These are phyloP conservation scores for Phytopythium cucurbitacearum DNA, from an alignment of 352 stramenopile genomes.

Conservation along the genomic window DNA sequence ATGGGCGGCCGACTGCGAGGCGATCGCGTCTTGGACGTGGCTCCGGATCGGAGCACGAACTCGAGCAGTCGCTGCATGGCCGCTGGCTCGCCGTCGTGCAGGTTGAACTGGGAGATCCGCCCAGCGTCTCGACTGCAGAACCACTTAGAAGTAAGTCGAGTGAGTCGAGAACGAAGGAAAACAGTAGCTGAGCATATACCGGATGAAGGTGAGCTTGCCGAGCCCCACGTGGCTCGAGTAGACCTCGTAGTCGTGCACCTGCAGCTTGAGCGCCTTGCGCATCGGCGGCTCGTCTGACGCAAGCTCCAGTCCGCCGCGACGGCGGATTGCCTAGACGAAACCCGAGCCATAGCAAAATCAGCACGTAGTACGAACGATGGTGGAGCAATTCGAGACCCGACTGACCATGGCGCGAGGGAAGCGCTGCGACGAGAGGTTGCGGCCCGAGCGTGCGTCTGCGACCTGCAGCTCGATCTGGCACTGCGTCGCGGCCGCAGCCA, in stretches of 20 bases:
- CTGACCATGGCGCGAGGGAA: slow-evolving; percentile 33
- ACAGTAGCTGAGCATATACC: slow-evolving; percentile 21
- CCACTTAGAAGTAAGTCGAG: no score
- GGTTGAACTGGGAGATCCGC: slow-evolving; percentile 62
- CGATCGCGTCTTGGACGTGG: slow-evolving; percentile 22
- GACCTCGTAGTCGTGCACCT: slow-evolving; percentile 47
- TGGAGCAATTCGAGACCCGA: background rate
- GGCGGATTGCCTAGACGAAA: slow-evolving; percentile 29
- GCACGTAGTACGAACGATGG: background rate
- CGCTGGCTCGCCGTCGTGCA: slow-evolving; percentile 34
- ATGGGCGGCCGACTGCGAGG: slow-evolving; percentile 1
- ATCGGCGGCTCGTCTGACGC: slow-evolving; percentile 43
- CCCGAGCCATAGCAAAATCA: background rate
- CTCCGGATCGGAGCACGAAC: slow-evolving; percentile 49
- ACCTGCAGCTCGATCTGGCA: slow-evolving; percentile 64
- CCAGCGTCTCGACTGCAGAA: slow-evolving; percentile 27
- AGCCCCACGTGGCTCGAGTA: slow-evolving; percentile 62
- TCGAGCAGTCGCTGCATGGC: slow-evolving; percentile 37
- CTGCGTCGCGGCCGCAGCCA: background rate
- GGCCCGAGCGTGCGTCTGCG: slow-evolving; percentile 40
- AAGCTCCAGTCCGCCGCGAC: slow-evolving; percentile 50
- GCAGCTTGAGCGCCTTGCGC: slow-evolving; percentile 48
- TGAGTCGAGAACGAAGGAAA: background rate
- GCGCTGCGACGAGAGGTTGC: slow-evolving; percentile 34
- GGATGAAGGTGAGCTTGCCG: slow-evolving; percentile 66